Evolutionary conservation across 148 eudicot genomes (phyloP), one percentile per base, ranked within the genome.

Genomic region (Suaeda aralocaspica): DNA sequence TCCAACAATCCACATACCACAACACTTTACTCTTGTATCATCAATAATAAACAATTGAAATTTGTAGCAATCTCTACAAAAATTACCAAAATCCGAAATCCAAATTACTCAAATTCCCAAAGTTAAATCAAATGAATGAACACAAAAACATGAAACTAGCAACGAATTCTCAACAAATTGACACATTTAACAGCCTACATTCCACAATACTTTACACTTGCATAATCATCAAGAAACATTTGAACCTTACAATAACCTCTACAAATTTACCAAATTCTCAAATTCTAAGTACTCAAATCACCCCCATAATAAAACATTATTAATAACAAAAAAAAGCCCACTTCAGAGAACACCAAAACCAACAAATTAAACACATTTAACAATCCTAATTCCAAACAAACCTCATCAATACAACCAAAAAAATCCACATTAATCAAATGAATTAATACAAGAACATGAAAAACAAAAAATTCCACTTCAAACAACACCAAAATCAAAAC

Each of bases 1-100:
- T 61, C 55, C 68, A 66, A 9, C 51, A 67, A 9, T 50, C 53
- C 21, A 65, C 9, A 41, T 67, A 12, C 33, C 22, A 50, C 59
- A 21, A 28, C 2, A 31, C 22, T 36, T n/a, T n/a, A n/a, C n/a
- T n/a, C n/a, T n/a, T 30, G 8, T 2, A 26, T 34, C 19, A 58
- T n/a, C 45, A n/a, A 6, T 25, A 33, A 10, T 3, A 34, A 19
- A 19, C 15, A 5, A 59, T 18, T 60, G 25, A n/a, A 60, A 11
- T 15, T 21, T 0, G 13, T 13, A 59, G 31, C 63, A 18, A 59
- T 31, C 59, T 1, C 1, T 14, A 53, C 26, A 6, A 21, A 2
- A 36, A 3, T 24, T n/a, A 24, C 12, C 28, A 28, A 28, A 59
- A 5, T 16, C 10, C 7, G 10, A 42, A 56, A 49, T 68, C 21